Base-by-base conservation (phyloP, 2,329 filamentous ascomycete species). In the Trichoderma aggressivum region DNA sequence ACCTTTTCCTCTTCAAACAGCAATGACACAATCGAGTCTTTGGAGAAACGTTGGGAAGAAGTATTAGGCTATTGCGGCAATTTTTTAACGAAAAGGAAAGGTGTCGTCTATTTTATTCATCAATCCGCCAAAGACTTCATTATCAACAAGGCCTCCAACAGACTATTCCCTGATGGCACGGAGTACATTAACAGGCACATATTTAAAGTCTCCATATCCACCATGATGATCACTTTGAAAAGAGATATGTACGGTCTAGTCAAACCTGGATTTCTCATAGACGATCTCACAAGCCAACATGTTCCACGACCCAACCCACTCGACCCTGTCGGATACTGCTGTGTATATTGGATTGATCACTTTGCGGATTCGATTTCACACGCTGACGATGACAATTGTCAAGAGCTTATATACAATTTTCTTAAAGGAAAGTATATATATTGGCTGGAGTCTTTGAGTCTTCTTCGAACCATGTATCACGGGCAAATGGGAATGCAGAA, bases 71-170 rank as follows among this genome's bases (percentile, higher is more conserved):
- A 21, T 2, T 85, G 81, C 71, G 80, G 82, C 34, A 85, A 80
- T 8, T 82, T 84, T 59, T 74, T 84, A 1, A 81, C 77, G 0
- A 26, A 82, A 56, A 75, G 75, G 26, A 67, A 80, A 6, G 69
- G 62, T 2, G 74, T 30, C 0, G 68, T 84, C 7, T 81, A 76
- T 65, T 80, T 83, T 71, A 76, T 85, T 1, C 82, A 85, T 71
- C 78, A 83, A 60, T 84, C 82, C 2, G 83, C 81, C 0, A 83
- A 84, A 71, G 82, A 85, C 5, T 84, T 84, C 71, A 71, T 84
- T 4, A 74, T 26, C 76, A 67, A 75, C 18, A 77, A 80, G 11
- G 74, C 73, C 60, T 63, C 66, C 5, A 18, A 69, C 21, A 39
- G 47, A 72, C 18, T 83, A 7, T 80, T 82, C 55, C 76, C 79